Conservation (phyloP, 2,329 filamentous ascomycete genomes). For the Fusarium pseudonygamai region DNA sequence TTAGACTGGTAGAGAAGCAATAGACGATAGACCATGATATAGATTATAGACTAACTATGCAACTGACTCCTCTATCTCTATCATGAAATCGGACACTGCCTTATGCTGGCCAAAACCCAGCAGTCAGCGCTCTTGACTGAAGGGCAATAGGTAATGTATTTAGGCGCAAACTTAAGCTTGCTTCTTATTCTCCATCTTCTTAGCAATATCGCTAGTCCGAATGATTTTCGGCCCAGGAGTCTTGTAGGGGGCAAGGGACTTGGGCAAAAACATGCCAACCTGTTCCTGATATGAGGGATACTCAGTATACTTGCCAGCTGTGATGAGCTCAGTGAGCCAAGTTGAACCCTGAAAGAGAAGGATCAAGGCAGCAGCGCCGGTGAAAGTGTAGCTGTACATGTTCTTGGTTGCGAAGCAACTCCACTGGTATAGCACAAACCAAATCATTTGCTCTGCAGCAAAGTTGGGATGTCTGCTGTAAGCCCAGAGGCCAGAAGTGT, state of each 20-base stretch:
- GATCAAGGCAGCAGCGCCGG: conserved; percentile 75
- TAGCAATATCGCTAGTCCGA: conserved; percentile 60
- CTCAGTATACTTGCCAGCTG: conserved; percentile 83
- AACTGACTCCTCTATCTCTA: not conserved
- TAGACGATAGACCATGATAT: conserved; percentile 24
- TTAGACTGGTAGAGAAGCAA: conserved; percentile 53
- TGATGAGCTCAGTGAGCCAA: conserved; percentile 85
- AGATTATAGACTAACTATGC: conserved; percentile 33
- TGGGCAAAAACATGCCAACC: conserved; percentile 86
- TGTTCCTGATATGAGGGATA: conserved; percentile 85
- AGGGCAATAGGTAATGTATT: not conserved
- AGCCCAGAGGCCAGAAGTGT: conserved; percentile 84
- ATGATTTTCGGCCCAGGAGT: conserved; percentile 58
- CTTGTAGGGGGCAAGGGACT: conserved; percentile 55
- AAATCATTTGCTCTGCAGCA: conserved; percentile 88
- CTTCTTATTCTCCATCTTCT: conserved; percentile 54
- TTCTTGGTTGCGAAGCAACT: conserved; percentile 76
- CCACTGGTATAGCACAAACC: conserved; percentile 91
- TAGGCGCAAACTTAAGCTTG: conserved; percentile 17
- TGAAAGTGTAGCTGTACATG: conserved; percentile 80
- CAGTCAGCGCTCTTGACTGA: not conserved
- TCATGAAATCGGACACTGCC: not conserved
- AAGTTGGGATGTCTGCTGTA: conserved; percentile 96
- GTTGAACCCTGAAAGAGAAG: conserved; percentile 91
- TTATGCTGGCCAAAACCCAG: not conserved